These are phyloP conservation scores for Yamadazyma paraphyllophila DNA, from an alignment of 805 yeast genomes.

Conservation along the genomic window DNA sequence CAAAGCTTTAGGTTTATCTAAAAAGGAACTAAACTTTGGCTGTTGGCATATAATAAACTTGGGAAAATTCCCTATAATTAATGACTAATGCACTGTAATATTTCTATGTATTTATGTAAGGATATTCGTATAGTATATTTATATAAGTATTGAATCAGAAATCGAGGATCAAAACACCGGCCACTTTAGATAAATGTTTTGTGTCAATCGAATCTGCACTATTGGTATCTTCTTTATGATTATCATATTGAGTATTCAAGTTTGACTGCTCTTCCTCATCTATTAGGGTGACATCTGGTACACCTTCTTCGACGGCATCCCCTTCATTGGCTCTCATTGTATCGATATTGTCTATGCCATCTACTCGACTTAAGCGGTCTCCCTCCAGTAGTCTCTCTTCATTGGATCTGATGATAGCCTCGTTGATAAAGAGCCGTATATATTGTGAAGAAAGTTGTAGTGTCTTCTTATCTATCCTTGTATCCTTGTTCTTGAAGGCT, in stretches of 20 bases:
- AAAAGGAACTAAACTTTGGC: constrained; percentile 22
- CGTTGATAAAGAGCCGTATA: constrained; percentile 53
- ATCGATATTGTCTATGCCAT: constrained; percentile 32
- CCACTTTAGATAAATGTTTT: constrained; percentile 51
- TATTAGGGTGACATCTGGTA: constrained; percentile 14
- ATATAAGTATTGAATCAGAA: constrained; percentile 34
- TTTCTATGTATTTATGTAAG: background rate
- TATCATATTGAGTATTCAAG: constrained; percentile 9
- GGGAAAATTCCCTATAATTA: background rate
- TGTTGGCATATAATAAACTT: constrained; percentile 22
- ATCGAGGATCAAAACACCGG: constrained; percentile 57
- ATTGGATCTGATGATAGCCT: constrained; percentile 58
- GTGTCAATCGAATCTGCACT: constrained; percentile 44
- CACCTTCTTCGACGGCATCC: constrained; percentile 17
- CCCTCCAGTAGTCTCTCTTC: constrained; percentile 43
- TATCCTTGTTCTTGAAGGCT: constrained; percentile 45
- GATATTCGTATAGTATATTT: no score
- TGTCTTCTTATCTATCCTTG: constrained; percentile 48
- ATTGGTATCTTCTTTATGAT: background rate
- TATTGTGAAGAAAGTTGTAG: constrained; percentile 53
- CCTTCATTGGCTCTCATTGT: constrained; percentile 13
- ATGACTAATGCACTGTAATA: background rate
- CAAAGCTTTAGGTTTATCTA: constrained; percentile 13
- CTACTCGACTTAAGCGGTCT: constrained; percentile 20
- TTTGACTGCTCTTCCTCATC: constrained; percentile 17